Evolutionary conservation across 179 eudicot species (phyloP).

Genomic region (Monotropa hypopitys): DNA sequence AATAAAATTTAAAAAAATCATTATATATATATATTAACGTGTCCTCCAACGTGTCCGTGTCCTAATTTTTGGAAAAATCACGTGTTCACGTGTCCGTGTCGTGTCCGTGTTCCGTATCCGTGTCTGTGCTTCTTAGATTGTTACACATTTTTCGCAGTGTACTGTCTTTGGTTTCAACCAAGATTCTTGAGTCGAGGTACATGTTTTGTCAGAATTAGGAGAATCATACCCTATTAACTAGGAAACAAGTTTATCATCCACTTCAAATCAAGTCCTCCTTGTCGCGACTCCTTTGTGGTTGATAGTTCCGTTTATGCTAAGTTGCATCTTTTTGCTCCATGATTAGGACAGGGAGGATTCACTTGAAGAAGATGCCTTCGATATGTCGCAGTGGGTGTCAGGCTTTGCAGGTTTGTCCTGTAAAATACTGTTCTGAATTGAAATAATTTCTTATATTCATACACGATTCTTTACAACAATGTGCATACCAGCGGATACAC

Average conservation of each 20-base stretch:
- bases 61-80: no score
- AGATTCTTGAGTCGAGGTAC: not conserved
- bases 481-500: slow-evolving; percentile 33
- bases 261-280: not conserved
- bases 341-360: slow-evolving; percentile 46
- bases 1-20: no score
- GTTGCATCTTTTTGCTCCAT: slow-evolving; percentile 6
- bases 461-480: not conserved
- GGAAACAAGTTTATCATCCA: not conserved
- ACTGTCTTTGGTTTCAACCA: not conserved
- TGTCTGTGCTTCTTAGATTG: no score
- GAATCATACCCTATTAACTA: not conserved
- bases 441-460: not conserved
- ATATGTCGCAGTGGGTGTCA: slow-evolving; percentile 50
- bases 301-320: not conserved
- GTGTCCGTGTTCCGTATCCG: no score
- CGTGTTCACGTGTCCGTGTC: no score
- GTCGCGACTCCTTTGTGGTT: not conserved
- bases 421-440: not conserved
- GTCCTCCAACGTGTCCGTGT: no score
- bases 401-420: slow-evolving; percentile 52
- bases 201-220: not conserved
- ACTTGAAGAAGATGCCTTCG: slow-evolving; percentile 38
- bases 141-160: not conserved
- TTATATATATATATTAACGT: no score